Base-by-base conservation (phyloP, 257 asterid genomes). In the Voacanga thouarsii region DNA sequence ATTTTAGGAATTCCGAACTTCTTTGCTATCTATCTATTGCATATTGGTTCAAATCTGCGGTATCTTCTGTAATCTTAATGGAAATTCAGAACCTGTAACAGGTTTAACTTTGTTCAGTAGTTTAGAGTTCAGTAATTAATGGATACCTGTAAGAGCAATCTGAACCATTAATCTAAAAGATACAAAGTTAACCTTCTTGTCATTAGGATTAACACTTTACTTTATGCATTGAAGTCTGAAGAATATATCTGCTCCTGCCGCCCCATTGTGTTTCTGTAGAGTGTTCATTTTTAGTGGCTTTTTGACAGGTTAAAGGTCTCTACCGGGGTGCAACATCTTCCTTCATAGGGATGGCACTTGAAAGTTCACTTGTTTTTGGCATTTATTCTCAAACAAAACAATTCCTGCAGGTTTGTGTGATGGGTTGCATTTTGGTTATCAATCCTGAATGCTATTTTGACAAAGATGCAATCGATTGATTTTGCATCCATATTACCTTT, bases 251-350 rank as follows among this genome's bases (percentile, higher is more conserved):
- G 18, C n/a, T 28, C 19, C 21, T 43, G 15, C 65, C 30, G 21
- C 44, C 41, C 21, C 39, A 28, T 21, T 66, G 44, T 30, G 33
- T 78, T 68, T 33, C 56, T 81, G 60, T 74, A 12, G 44, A 16
- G 59, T 44, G 21, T 55, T 66, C 67, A 82, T 19, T 75, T 63
- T 39, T 65, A 50, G 75, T 67, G 88, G 21, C 21, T 56, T 68
- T 68, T 75, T 84, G 81, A 81, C 89, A 90, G 98, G 92, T 93
- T 78, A 87, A 89, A 88, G 99, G 99, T 77, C 93, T 92, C 65
- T 95, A 94, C 76, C 89, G 93, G 60, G 97, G 99, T 51, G 98
- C 96, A 24, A 88, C 99, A 64, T 85, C 98, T 83, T 93, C 99
- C 51, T 92, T 95, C 80, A 83, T 93, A 64, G 97, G 97, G 70